Conservation (phyloP, 306 rosid genomes). For the Trifolium repens region DNA sequence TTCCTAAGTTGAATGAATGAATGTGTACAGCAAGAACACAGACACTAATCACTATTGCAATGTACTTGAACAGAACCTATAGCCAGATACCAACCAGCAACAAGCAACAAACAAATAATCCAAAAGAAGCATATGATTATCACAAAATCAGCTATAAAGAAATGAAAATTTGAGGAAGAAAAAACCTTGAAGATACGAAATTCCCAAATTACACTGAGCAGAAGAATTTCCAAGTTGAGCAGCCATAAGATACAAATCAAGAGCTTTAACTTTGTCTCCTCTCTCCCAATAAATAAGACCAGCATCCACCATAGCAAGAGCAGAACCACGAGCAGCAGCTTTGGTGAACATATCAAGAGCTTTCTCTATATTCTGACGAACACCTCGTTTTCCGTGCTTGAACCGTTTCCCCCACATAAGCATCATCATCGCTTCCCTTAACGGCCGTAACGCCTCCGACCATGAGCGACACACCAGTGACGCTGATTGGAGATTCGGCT, state of each 20-base stretch:
- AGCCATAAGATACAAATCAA: slow-evolving; percentile 62
- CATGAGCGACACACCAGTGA: slow-evolving; percentile 81
- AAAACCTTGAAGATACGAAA: slow-evolving; percentile 79
- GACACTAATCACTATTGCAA: slow-evolving; percentile 14
- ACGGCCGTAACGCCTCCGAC: slow-evolving; percentile 69
- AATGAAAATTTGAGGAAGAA: neutral
- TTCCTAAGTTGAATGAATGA: neutral
- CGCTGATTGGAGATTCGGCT: slow-evolving; percentile 62
- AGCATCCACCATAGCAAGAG: slow-evolving; percentile 90
- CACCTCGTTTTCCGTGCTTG: slow-evolving; percentile 77
- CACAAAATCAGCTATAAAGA: neutral
- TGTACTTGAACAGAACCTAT: neutral
- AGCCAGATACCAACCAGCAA: neutral
- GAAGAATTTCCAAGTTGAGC: slow-evolving; percentile 73
- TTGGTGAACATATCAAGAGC: slow-evolving; percentile 73
- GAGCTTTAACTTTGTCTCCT: slow-evolving; percentile 59
- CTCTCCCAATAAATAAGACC: slow-evolving; percentile 83
- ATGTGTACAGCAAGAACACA: slow-evolving; percentile 13
- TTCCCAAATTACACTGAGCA: slow-evolving; percentile 86
- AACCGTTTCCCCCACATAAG: slow-evolving; percentile 75
- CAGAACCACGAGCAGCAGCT: slow-evolving; percentile 74
- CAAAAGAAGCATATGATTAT: neutral
- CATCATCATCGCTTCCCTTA: slow-evolving; percentile 75
- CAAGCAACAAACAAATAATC: neutral
- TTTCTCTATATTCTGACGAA: slow-evolving; percentile 55